Percentiles rank a stretch among this genome's conserved stretches.
These are phyloP conservation scores for Knufia petricola DNA, from an alignment of 2,329 filamentous ascomycete species.

Conservation along the genomic window DNA sequence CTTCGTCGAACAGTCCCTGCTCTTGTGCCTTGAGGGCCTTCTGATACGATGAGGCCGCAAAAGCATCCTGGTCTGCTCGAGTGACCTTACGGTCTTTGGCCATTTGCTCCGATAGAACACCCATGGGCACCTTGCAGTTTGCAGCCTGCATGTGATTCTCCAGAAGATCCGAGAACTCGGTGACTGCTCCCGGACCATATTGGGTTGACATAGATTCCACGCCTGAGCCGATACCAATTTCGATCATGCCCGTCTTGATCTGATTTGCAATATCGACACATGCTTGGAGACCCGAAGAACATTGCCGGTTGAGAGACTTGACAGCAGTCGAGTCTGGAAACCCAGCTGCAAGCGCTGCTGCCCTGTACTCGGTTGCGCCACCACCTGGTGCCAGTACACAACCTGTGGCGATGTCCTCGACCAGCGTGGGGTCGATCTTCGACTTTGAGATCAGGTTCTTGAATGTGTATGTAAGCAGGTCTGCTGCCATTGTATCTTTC, in stretches of 20 bases:
- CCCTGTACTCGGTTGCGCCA: constrained; percentile 93
- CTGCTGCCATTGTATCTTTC: constrained; percentile 84
- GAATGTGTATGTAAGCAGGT: constrained; percentile 76
- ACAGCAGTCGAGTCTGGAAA: constrained; percentile 81
- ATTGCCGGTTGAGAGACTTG: constrained; percentile 85
- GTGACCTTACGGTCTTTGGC: constrained; percentile 69
- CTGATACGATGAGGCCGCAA: constrained; percentile 84
- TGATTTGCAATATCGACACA: constrained; percentile 91
- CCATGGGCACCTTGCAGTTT: constrained; percentile 98
- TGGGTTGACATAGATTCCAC: constrained; percentile 93
- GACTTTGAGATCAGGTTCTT: constrained; percentile 74
- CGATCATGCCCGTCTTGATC: constrained; percentile 85
- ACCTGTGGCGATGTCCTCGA: constrained; percentile 89
- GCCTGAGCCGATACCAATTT: constrained; percentile 84
- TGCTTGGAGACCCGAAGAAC: constrained; percentile 84
- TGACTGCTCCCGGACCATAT: constrained; percentile 81
- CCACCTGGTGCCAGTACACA: constrained; percentile 85
- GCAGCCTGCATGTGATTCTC: constrained; percentile 70
- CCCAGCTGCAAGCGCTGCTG: constrained; percentile 78
- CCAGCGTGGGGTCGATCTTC: constrained; percentile 73
- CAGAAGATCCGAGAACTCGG: constrained; percentile 84
- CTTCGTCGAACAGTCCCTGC: constrained; percentile 81
- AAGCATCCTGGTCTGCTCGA: constrained; percentile 73
- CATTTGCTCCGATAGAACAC: constrained; percentile 87
- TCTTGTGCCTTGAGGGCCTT: constrained; percentile 81